A percentile compares a stretch with the other conserved stretches of the same genome.
Evolutionary conservation across 2,329 filamentous ascomycete genomes (phyloP).

Genomic region (Alternaria atra): DNA sequence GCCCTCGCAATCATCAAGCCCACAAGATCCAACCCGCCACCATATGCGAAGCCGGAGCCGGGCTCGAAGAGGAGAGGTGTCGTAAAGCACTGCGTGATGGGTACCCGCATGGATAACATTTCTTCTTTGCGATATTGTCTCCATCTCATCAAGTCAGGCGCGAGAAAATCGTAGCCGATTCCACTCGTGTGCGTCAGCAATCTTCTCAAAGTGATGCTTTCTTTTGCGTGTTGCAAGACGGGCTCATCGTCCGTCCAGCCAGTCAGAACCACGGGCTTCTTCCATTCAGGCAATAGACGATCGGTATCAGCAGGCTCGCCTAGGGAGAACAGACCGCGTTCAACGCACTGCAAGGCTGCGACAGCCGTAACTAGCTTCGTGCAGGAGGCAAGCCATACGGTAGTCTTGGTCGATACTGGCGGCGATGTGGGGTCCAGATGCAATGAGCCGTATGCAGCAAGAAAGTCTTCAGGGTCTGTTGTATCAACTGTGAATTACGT

Average conservation of each 20-base stretch:
- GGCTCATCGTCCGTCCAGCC: conserved; percentile 23
- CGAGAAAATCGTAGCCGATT: conserved; percentile 31
- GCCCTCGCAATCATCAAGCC: conserved; percentile 38
- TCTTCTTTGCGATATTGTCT: conserved; percentile 22
- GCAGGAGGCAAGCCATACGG: conserved; percentile 46
- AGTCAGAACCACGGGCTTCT: conserved; percentile 28
- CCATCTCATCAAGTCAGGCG: conserved; percentile 26
- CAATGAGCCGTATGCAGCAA: conserved; percentile 26
- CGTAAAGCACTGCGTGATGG: conserved; percentile 20
- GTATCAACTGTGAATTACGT: not conserved
- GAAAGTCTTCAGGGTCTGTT: conserved; percentile 18
- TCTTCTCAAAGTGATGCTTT: conserved; percentile 30
- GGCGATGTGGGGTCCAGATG: conserved; percentile 22
- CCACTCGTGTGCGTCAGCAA: conserved; percentile 42
- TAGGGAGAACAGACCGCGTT: conserved; percentile 37
- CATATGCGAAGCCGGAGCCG: conserved; percentile 32
- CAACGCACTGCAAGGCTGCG: conserved; percentile 42
- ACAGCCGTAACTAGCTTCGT: conserved; percentile 40
- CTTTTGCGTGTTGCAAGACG: conserved; percentile 23
- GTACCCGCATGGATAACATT: conserved; percentile 13
- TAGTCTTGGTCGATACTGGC: conserved; percentile 27
- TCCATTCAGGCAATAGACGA: conserved; percentile 38
- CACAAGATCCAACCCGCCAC: conserved; percentile 32
- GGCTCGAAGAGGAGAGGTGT: conserved; percentile 40
- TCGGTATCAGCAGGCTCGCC: conserved; percentile 33